Evolutionary conservation across 495 filamentous ascomycete species (phyloP), one percentile per base, ranked within the genome.

Genomic region (Trypethelium eluteriae): DNA sequence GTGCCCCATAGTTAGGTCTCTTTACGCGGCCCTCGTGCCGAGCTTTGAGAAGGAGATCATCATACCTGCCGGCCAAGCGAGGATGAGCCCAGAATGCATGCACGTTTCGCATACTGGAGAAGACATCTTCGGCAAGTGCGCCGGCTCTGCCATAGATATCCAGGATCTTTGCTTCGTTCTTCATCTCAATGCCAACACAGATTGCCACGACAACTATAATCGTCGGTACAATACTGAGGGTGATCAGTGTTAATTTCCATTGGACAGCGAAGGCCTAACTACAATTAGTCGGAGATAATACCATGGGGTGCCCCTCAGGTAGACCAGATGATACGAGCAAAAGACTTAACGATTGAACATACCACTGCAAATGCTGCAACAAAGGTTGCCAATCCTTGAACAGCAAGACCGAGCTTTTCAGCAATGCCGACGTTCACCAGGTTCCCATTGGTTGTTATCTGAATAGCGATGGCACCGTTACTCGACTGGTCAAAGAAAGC

Each of bases 71-170:
- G 2, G 61, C 50, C 32, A 74, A 39, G 3, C 66, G 61, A 11
- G 69, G 65, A 25, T 69, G 68, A 10, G 68, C 41, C 73, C 73
- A 74, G 56, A 74, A 74, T 7, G 71, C 62, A 59, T 74, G 73
- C 6, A 71, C 73, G 5, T 67, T 74, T 32, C 69, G 59, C 47
- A 74, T 71, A n/a, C 65, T 70, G 35, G 69, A 69, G 62, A 74
- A 70, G 34, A 70, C 70, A 62, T 73, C 71, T 62, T 74, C 70
- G 38, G 73, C 73, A 12, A 74, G 63, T 3, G 63, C 62, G 1
- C 68, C 68, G 16, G 73, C 71, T 67, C 73, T 67, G 18, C 66
- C 63, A 63, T 70, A 68, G 2, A 71, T 68, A n/a, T 46, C 9
- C 25, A 73, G 66, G n/a, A 74, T 66, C 59, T 57, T 47, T 34